Conservation (phyloP, 495 filamentous ascomycete genomes). For the Cercophora scortea region DNA sequence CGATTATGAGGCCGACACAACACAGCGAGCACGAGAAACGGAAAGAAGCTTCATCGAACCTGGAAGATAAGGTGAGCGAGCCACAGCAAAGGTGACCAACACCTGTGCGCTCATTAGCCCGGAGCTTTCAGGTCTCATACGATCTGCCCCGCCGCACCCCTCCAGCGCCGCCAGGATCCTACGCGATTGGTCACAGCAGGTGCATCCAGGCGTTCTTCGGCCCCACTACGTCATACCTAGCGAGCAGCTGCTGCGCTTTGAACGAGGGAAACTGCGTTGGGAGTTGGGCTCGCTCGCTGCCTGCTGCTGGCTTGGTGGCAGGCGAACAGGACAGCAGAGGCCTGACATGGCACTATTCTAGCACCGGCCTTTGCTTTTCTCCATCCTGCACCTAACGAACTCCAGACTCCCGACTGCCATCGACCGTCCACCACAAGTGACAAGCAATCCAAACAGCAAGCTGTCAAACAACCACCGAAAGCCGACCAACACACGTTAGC, state of each 20-base stretch:
- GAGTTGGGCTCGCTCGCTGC: too few species aligned
- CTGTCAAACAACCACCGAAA: neutral
- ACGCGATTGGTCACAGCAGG: neutral
- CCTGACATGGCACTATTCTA: too few species aligned
- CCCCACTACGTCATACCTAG: slow-evolving; percentile 2
- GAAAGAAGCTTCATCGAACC: too few species aligned
- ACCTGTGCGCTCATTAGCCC: neutral
- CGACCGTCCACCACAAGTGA: too few species aligned
- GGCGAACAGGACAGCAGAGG: too few species aligned
- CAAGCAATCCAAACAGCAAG: neutral
- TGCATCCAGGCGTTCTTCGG: neutral
- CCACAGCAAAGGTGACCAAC: slow-evolving; percentile 3
- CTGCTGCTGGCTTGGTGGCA: too few species aligned
- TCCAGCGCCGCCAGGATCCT: neutral
- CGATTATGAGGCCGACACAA: too few species aligned
- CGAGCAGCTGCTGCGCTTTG: neutral
- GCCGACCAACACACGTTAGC: neutral
- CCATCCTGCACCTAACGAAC: too few species aligned
- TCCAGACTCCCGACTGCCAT: too few species aligned
- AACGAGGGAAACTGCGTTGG: neutral
- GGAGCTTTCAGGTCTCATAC: neutral
- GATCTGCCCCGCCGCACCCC: neutral
- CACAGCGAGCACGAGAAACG: too few species aligned
- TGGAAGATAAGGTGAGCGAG: too few species aligned
- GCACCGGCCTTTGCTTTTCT: too few species aligned